Percentiles rank a stretch among this genome's conserved stretches.
Evolutionary conservation across 371 early-diverging fungal species (phyloP).

Genomic region (Mortierella sp.): DNA sequence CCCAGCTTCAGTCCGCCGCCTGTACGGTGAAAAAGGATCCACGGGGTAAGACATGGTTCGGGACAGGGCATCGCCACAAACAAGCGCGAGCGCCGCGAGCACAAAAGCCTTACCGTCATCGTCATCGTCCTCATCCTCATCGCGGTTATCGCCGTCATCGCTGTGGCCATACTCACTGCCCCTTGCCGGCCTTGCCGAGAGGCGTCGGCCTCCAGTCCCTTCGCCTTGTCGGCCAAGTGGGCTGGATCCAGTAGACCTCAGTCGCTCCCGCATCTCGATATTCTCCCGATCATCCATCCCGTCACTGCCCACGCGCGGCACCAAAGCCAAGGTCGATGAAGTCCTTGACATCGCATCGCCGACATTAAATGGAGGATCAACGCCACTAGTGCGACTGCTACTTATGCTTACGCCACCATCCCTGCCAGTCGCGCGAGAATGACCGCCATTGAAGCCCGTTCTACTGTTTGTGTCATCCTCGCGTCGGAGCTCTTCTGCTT

Average conservation of each 20-base stretch:
- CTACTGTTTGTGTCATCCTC: not conserved
- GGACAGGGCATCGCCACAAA: not conserved
- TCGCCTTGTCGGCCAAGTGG: constrained; percentile 3
- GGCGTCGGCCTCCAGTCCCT: constrained; percentile 1
- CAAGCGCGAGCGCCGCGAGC: constrained; percentile 14
- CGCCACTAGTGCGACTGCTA: constrained; percentile 31
- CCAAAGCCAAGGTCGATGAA: constrained; percentile 38
- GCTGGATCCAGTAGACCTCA: constrained; percentile 4
- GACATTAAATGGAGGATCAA: constrained; percentile 18
- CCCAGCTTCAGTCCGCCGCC: constrained; percentile 85
- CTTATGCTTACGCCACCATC: constrained; percentile 29
- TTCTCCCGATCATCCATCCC: constrained; percentile 10
- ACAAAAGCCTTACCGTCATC: constrained; percentile 46
- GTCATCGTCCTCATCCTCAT: constrained; percentile 22
- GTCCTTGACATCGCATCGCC: constrained; percentile 9
- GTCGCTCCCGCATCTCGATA: constrained; percentile 40
- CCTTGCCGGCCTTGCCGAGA: constrained; percentile 10
- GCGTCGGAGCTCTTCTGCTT: not conserved
- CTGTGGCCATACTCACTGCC: not conserved
- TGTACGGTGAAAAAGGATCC: constrained; percentile 16
- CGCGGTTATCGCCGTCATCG: no score
- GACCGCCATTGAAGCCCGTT: not conserved
- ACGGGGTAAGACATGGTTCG: not conserved
- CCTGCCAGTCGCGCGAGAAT: constrained; percentile 29
- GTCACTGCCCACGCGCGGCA: constrained; percentile 7